Evolutionary conservation across 805 yeast genomes (phyloP), one percentile per base, ranked within the genome.

Genomic region (Pichia sporocuriosa): DNA sequence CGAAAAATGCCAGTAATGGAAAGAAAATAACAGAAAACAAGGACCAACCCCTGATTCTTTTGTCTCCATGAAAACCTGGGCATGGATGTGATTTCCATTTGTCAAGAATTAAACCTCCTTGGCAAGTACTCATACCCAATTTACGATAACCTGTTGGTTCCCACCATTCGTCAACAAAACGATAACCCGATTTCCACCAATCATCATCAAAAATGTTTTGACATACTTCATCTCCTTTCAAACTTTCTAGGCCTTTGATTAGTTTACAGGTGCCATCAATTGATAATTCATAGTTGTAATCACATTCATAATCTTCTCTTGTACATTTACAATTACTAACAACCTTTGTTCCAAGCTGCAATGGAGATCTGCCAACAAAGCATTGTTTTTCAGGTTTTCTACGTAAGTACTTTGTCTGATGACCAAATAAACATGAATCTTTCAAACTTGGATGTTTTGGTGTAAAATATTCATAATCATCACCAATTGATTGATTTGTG

Each of bases 131-230:
- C 42, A 84, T 58, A 1, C 96, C 93, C 22, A 89, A 73, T 53
- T 77, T 79, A 58, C 98, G 77, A 62, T 93, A 93, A 0, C 97
- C 98, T 1, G 97, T 88, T 13, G 96, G 87, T 51, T 81, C 81
- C 69, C 79, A 85, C 59, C 77, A 89, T 57, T 85, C 88, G 47
- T 79, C 67, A 1, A n/a, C n/a, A n/a, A n/a, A n/a, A n/a, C n/a
- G n/a, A n/a, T n/a, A n/a, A n/a, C n/a, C n/a, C n/a, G n/a, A n/a
- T n/a, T n/a, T n/a, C n/a, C n/a, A n/a, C n/a, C n/a, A n/a, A n/a
- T n/a, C n/a, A n/a, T n/a, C n/a, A n/a, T 72, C 70, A 32, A 69
- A 70, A 4, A 75, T 67, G 43, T 70, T 69, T n/a, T 54, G 52
- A 61, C 97, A 86, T 41, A 73, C 69, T 43, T 70, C 73, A 22